Base-by-base conservation (phyloP, 495 filamentous ascomycete species). In the Pyrenula aspistea region DNA sequence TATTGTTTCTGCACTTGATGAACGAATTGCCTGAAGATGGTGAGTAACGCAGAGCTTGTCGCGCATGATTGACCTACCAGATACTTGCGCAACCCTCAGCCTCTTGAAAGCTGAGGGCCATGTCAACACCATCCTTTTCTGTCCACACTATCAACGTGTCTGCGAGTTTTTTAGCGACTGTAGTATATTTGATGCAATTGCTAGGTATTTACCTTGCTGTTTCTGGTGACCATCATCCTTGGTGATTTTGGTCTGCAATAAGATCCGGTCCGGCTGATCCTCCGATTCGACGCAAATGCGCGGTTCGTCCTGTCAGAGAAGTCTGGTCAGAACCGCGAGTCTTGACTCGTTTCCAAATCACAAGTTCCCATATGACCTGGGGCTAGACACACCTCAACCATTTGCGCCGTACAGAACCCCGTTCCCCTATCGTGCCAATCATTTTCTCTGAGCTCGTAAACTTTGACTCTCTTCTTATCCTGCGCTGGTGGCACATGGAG, bases 61-160 rank as follows among this genome's bases (percentile, higher is more conserved):
- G n/a, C n/a, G n/a, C n/a, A n/a, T n/a, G n/a, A n/a, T n/a, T n/a
- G n/a, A n/a, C n/a, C 62, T 69, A 94, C 93, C 93, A 98, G 69
- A 97, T 96, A 22, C 84, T 76, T 11, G 85, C 83, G 68, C 93
- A 98, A 15, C 94, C 93, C 57, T 97, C 93, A 2, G 93, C 86
- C 69, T 97, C 94, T 71, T 98, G 93, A 69, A 98, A 98, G 69
- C 92, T 96, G 55, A 98, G 79, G 25, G 93, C 93, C 93, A 98
- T 97, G 66, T 98, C 93, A 57, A 88, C 84, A 24, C 86, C 86
- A 72, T 82, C 87, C 49, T 68, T 71, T 65, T 98, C 93, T 20
- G 93, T 96, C 93, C 93, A 98, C 51, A 98, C 91, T 51, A 98
- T 98, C 51, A 98, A 81, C 15, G 93, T 98, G 69, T 97, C 93